Conservation (phyloP, 495 filamentous ascomycete species). For the Penicillium lagena region DNA sequence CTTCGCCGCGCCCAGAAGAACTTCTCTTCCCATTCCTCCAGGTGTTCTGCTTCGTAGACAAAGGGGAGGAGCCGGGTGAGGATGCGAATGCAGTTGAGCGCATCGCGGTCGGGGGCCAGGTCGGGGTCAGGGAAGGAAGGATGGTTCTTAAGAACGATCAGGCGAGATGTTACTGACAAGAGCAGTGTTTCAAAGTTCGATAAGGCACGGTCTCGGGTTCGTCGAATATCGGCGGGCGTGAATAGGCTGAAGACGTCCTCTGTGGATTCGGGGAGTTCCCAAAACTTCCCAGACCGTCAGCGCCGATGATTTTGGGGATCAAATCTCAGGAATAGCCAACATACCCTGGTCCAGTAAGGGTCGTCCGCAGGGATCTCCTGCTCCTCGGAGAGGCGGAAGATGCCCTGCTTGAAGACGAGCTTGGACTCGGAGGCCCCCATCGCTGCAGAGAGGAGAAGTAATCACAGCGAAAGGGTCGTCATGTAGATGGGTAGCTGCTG, state of each 20-base stretch:
- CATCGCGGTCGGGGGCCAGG: constrained; percentile 81
- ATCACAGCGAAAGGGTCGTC: constrained; percentile 18
- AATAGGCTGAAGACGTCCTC: constrained; percentile 98
- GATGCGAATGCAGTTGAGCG: constrained; percentile 88
- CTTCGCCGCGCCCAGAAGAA: constrained; percentile 85
- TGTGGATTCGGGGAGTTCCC: constrained; percentile 92
- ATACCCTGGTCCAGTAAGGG: constrained; percentile 86
- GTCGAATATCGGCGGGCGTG: constrained; percentile 85
- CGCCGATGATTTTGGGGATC: too few species aligned
- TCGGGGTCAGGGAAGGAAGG: constrained; percentile 86
- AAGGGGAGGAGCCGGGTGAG: constrained; percentile 89
- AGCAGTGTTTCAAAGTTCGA: constrained; percentile 91
- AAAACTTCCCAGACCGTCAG: constrained; percentile 57
- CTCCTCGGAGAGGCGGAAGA: constrained; percentile 93
- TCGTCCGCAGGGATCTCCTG: constrained; percentile 82
- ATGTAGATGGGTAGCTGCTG: constrained; percentile 15
- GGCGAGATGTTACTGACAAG: constrained; percentile 69
- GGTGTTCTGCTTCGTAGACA: constrained; percentile 82
- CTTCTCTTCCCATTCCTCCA: constrained; percentile 82
- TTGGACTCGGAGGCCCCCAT: constrained; percentile 99
- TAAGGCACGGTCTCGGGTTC: constrained; percentile 78
- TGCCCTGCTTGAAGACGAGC: constrained; percentile 97
- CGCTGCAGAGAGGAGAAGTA: constrained; percentile 16
- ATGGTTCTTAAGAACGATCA: constrained; percentile 77
- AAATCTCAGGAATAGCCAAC: not conserved